Evolutionary conservation across 2,329 filamentous ascomycete genomes (phyloP), one percentile per base, ranked within the genome.

Genomic region (Hypoxylon sp.): DNA sequence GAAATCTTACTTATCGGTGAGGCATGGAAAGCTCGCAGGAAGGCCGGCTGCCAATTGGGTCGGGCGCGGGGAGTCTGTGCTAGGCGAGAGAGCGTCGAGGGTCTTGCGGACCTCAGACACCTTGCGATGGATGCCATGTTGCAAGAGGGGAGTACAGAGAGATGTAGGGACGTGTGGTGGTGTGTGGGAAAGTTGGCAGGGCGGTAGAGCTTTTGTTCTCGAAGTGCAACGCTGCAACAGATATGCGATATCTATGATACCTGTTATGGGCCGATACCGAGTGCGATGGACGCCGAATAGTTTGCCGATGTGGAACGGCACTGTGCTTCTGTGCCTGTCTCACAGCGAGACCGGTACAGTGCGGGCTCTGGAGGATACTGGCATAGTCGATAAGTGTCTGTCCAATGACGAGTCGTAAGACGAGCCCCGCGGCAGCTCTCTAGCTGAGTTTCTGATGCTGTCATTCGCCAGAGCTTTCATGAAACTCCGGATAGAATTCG

Each of bases 121-220:
- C 83, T 80, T 70, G 81, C 80, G 76, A 88, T 82, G 77, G 85
- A 87, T 66, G 85, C 83, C 69, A 71, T 71, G n/a, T 11, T 59
- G 37, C n/a, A n/a, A n/a, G n/a, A n/a, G 20, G 40, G 13, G 20
- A 17, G 33, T 20, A 15, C 18, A 43, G 17, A 29, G 37, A 20
- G 15, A 31, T 33, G 18, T 11, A 18, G 6, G 40, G 31, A 41
- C 27, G 37, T 35, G 43, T 52, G 58, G 56, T 48, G 41, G 37
- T 45, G 42, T 37, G 20, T 40, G 43, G 20, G 40, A 11, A 29
- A 29, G 13, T 29, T 7, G 15, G 26, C 5, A 41, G 48, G 42
- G 55, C 29, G 57, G 37, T 45, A 31, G 56, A 54, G 47, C 42
- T 58, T 57, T 60, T 56, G 18, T 48, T 48, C 54, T 13, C 5